A percentile compares a stretch with the other conserved stretches of the same genome.
Evolutionary conservation across 257 asterid species (phyloP).

Genomic region (Penstemon newberryi): DNA sequence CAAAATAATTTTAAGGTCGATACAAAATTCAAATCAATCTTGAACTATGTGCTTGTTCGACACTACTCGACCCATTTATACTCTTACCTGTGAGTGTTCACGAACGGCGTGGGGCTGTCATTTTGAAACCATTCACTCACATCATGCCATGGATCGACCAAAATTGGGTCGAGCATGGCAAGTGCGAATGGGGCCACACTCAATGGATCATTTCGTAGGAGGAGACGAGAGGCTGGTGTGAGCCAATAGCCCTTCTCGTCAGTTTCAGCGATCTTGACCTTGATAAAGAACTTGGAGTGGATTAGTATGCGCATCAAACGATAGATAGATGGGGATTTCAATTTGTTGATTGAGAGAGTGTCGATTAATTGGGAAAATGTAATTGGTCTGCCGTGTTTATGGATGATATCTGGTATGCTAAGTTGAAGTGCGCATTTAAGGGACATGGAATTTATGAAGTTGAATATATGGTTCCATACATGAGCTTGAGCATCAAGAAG

Average conservation of each 20-base stretch:
- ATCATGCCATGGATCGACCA: constrained; percentile 14
- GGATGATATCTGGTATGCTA: constrained; percentile 21
- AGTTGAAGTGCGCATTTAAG: constrained; percentile 22
- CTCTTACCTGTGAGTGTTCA: neutral
- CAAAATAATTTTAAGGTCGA: too few species aligned
- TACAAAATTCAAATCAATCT: too few species aligned
- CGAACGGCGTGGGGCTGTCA: constrained; percentile 8
- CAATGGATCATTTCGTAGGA: constrained; percentile 12
- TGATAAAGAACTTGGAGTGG: constrained; percentile 24
- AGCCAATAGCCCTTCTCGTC: constrained; percentile 13
- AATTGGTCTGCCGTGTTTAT: constrained; percentile 23
- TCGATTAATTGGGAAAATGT: constrained; percentile 11
- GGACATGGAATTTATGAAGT: constrained; percentile 23
- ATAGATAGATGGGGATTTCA: neutral
- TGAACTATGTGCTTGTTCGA: too few species aligned
- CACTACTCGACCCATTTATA: too few species aligned
- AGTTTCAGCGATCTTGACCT: neutral
- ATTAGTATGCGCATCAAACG: constrained; percentile 26
- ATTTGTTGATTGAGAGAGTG: neutral
- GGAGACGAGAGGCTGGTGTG: constrained; percentile 23
- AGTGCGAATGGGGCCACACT: constrained; percentile 12
- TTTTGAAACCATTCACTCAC: constrained; percentile 23
- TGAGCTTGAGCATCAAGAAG: constrained; percentile 23
- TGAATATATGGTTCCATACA: constrained; percentile 24
- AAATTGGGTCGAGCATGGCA: neutral